phyloP scores from a whole-genome alignment of 345 rosid species.

The Atalantia buxifolia region DNA sequence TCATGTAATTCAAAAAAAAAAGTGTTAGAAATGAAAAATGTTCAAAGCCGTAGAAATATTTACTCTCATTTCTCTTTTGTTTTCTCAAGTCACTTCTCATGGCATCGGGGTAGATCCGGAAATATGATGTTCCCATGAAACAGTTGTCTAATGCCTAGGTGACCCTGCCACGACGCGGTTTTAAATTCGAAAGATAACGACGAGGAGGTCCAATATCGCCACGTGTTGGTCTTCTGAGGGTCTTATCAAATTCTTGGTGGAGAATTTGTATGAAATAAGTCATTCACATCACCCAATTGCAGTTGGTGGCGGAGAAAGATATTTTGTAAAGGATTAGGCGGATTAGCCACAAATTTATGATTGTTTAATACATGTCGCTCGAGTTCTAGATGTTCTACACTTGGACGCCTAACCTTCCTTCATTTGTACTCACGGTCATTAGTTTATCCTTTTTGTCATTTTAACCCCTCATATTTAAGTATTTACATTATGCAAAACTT shows the following conservation, averaged over 20 bases:
- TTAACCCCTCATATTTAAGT: background rate
- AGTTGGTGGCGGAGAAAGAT: conserved; percentile 6
- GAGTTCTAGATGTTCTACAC: background rate
- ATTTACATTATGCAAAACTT: background rate
- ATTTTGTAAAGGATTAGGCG: conserved; percentile 9
- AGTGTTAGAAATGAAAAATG: background rate
- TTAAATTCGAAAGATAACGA: background rate
- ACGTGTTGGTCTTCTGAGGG: conserved; percentile 13
- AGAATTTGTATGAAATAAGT: background rate
- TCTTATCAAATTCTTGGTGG: conserved; percentile 17
- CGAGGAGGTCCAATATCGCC: background rate
- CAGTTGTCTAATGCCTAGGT: background rate
- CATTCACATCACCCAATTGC: background rate
- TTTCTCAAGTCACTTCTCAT: background rate
- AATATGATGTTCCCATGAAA: background rate
- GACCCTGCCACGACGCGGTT: background rate
- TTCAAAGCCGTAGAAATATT: background rate
- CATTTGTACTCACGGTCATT: background rate
- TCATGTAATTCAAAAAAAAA: no score
- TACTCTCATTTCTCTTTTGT: background rate
- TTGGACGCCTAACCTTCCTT: background rate
- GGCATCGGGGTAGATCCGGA: background rate
- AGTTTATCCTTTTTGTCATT: background rate
- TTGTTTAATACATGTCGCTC: background rate
- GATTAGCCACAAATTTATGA: conserved; percentile 6